A percentile compares a stretch with the other conserved stretches of the same genome.
Conservation (phyloP, 441 rosid species). For the Erysimum pusillum region DNA sequence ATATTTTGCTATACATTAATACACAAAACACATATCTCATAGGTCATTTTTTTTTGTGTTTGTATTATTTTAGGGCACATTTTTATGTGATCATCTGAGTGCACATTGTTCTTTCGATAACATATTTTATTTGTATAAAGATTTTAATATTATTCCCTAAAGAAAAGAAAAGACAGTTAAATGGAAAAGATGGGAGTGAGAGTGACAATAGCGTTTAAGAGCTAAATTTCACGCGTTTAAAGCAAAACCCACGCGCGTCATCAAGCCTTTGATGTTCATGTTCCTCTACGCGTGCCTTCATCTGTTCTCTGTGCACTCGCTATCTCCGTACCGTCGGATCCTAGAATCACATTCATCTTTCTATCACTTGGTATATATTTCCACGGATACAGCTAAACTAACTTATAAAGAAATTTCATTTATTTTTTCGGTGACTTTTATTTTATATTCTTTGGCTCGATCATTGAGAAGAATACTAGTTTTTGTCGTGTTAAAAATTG, state of each 20-base stretch:
- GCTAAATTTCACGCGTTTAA: conserved; percentile 38
- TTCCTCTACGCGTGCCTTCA: conserved; percentile 33
- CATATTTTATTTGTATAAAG: neutral
- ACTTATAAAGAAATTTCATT: neutral
- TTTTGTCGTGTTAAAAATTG: neutral
- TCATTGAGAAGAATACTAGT: neutral
- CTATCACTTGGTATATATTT: neutral
- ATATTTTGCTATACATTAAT: neutral
- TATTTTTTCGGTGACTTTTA: neutral
- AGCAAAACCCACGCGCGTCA: conserved; percentile 45
- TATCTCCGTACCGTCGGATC: conserved; percentile 26
- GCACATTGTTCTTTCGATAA: neutral
- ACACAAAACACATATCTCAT: neutral
- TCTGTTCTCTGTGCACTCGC: conserved; percentile 23
- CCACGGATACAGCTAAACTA: neutral
- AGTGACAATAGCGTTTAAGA: conserved; percentile 14
- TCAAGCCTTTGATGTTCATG: conserved; percentile 17
- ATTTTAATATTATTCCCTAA: neutral
- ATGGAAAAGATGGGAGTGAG: conserved; percentile 21
- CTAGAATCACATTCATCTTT: conserved; percentile 20
- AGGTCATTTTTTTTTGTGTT: too few relatives aligned
- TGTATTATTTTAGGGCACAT: too few relatives aligned
- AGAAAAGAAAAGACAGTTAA: conserved; percentile 5
- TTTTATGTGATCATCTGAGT: neutral
- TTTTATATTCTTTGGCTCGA: neutral